Conservation (phyloP, 345 rosid species). For the Erysimum cheiranthoides region DNA sequence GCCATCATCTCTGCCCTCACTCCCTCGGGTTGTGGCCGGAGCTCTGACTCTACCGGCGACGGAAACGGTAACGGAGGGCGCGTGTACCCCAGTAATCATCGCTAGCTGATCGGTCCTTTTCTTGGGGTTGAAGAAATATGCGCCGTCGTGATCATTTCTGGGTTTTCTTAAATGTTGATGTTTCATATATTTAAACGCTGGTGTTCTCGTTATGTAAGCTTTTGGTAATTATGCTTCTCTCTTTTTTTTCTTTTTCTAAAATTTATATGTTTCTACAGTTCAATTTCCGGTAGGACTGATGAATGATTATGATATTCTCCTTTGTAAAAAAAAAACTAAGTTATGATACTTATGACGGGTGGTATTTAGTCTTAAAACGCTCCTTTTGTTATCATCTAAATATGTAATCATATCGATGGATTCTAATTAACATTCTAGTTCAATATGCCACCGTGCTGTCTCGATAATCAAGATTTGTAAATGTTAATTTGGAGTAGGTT, state of each 20-base stretch:
- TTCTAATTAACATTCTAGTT: not conserved
- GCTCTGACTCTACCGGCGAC: conserved; percentile 20
- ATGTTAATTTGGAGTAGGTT: not conserved
- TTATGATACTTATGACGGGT: not conserved
- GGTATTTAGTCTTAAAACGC: not conserved
- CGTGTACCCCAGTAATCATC: conserved; percentile 17
- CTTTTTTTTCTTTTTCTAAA: too few relatives aligned
- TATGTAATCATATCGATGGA: not conserved
- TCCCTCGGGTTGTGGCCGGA: conserved; percentile 19
- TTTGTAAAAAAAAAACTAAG: not conserved
- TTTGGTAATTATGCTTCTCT: not conserved
- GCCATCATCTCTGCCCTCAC: conserved; percentile 34
- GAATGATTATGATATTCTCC: not conserved
- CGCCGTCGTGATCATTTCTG: not conserved
- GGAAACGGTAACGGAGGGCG: conserved; percentile 9
- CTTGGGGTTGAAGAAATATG: not conserved
- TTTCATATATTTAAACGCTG: not conserved
- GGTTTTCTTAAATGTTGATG: not conserved
- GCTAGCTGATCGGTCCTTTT: conserved; percentile 14
- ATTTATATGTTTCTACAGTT: not conserved
- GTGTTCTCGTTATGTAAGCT: not conserved
- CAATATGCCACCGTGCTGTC: not conserved
- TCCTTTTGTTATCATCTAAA: not conserved
- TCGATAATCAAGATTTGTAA: not conserved
- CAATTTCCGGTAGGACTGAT: not conserved